These are phyloP conservation scores for Phytophthora sp. DNA, from an alignment of 352 stramenopile species.

Conservation along the genomic window DNA sequence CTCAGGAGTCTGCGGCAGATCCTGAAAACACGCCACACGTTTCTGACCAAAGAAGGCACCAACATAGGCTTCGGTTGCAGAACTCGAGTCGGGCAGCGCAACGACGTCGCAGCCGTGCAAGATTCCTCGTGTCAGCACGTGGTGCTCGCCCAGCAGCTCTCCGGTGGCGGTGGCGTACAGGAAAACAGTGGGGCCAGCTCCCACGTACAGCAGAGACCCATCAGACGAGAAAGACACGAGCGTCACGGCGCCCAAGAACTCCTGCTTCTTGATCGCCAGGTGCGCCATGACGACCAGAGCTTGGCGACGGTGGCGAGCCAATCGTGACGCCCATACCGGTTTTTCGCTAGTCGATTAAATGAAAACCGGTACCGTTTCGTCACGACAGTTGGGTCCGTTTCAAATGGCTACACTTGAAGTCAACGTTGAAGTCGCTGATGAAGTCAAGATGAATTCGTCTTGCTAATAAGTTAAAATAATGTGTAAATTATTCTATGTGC, in stretches of 20 bases:
- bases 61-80: constrained; percentile 18
- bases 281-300: constrained; percentile 12
- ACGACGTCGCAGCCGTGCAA: constrained; percentile 74
- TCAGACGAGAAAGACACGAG: constrained; percentile 75
- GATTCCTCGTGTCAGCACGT: constrained; percentile 65
- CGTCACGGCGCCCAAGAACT: constrained; percentile 87
- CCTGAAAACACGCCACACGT: constrained; percentile 57
- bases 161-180: constrained; percentile 63
- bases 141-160: constrained; percentile 47
- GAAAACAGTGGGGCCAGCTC: constrained; percentile 68
- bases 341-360: not conserved
- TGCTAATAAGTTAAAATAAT: constrained; percentile 15
- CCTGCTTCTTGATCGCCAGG: constrained; percentile 50
- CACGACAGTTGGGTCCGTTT: not conserved
- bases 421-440: not conserved
- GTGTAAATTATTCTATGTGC: too few relatives aligned
- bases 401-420: constrained; percentile 21
- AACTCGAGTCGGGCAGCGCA: not conserved
- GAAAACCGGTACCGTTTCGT: not conserved
- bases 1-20: constrained; percentile 50
- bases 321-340: constrained; percentile 10
- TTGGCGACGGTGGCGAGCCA: not conserved
- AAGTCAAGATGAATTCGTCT: constrained; percentile 4
- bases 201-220: constrained; percentile 77
- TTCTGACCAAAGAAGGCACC: constrained; percentile 87